Evolutionary conservation across 108 stramenopile species (phyloP), one percentile per base, ranked within the genome.

Genomic region (Licmophora abbreviata): DNA sequence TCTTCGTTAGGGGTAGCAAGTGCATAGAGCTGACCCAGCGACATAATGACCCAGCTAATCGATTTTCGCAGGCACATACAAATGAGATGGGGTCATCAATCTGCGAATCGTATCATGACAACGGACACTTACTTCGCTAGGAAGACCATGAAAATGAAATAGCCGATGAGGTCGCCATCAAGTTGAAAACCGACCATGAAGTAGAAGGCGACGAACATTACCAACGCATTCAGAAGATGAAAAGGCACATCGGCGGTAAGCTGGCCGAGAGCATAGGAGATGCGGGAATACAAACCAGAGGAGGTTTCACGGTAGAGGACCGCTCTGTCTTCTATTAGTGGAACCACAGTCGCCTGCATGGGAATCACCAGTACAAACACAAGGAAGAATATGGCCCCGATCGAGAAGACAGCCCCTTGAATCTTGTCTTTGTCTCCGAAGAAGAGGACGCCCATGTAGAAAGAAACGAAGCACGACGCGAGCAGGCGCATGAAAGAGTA

Each of bases 241-340:
- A 69, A 69, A 0, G 68, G 68, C 12, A 51, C 35, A 36, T 69
- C 68, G 14, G 68, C 68, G 61, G 63, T 11, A 1, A 69, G 40
- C 43, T 62, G 61, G 1, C 65, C 71, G 9, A 73, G 36, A 2
- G 66, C 71, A 40, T 73, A 73, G 0, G 61, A 27, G 10, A 68
- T 24, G 7, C 66, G 43, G 18, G 61, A 54, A 34, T 73, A 73
- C 18, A 51, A 54, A 47, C 71, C 71, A 22, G 42, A 46, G 2
- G 64, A 62, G 25, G 66, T 51, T 32, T 73, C 71, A 5, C 71
- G 40, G 42, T 73, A 73, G 1, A 73, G 51, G 1, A 73, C 71
- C 10, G 71, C 59, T 20, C 71, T 29, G 31, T 73, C 71, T 22
- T 68, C 61, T 14, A 73, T 45, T n/a, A 68, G 36, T 12, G 71